Percentiles rank a stretch among this genome's conserved stretches.
These are phyloP conservation scores for Daldinia grandis DNA, from an alignment of 495 filamentous ascomycete species.

Conservation along the genomic window DNA sequence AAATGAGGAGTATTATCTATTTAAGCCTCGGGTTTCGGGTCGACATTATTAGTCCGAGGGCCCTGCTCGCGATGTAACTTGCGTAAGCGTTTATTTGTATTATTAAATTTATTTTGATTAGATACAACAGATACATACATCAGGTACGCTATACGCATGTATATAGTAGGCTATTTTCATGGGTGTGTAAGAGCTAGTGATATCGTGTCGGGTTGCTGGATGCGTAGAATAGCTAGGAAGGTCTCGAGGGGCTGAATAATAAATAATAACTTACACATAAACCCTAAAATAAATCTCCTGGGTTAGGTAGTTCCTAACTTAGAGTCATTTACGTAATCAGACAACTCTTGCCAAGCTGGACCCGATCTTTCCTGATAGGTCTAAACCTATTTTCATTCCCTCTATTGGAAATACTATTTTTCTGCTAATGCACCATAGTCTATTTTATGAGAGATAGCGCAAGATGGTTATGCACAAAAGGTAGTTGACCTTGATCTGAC, in stretches of 20 bases:
- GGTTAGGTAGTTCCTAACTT: background rate
- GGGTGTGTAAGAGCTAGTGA: background rate
- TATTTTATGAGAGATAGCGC: background rate
- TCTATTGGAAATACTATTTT: constrained; percentile 18
- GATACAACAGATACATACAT: background rate
- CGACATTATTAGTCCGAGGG: background rate
- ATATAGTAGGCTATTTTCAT: background rate
- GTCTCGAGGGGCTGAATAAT: background rate
- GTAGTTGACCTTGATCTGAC: background rate
- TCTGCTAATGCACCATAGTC: constrained; percentile 4
- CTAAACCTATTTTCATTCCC: background rate
- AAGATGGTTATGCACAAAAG: background rate
- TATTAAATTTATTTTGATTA: no score
- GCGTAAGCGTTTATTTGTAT: background rate
- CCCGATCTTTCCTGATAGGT: constrained; percentile 1
- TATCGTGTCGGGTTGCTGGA: background rate
- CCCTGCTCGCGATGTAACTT: background rate
- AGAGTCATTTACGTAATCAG: background rate
- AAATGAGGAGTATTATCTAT: background rate
- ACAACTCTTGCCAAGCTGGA: background rate
- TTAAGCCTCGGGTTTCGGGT: background rate
- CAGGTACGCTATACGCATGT: background rate
- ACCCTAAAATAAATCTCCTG: background rate
- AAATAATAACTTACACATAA: background rate
- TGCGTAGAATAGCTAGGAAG: background rate